Conservation (phyloP, 345 rosid genomes). For the Aegle marmelos region DNA sequence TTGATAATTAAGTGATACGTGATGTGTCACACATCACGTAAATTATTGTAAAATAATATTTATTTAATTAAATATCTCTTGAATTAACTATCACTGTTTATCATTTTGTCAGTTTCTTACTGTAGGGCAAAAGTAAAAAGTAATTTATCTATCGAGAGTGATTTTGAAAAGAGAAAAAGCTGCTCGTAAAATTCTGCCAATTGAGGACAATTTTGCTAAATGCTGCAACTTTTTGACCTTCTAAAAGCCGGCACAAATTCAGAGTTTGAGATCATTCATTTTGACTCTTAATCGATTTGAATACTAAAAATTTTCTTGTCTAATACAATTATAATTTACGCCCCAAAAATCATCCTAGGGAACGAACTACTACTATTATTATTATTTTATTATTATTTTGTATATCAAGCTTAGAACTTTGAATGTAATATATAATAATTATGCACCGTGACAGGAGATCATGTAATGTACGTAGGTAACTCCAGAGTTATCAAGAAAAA, state of each 20-base stretch:
- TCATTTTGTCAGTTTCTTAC: not conserved
- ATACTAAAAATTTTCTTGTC: not conserved
- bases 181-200: not conserved
- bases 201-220: not conserved
- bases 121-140: not conserved
- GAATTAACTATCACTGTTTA: not conserved
- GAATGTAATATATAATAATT: not conserved
- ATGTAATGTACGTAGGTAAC: not conserved
- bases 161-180: not conserved
- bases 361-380: not conserved
- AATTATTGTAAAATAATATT: too few species aligned
- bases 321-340: not conserved
- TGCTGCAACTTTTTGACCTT: slow-evolving; percentile 24
- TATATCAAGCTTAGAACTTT: not conserved
- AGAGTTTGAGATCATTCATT: not conserved
- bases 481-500: not conserved
- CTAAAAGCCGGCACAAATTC: slow-evolving; percentile 14
- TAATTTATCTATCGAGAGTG: not conserved
- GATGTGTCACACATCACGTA: too few species aligned
- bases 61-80: not conserved
- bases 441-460: not conserved
- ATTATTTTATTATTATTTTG: not conserved
- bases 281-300: not conserved
- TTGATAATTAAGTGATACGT: too few species aligned
- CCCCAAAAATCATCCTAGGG: slow-evolving; percentile 20